These are phyloP conservation scores for Stenogyne calaminthoides DNA, from an alignment of 305 asterid genomes.

Conservation along the genomic window DNA sequence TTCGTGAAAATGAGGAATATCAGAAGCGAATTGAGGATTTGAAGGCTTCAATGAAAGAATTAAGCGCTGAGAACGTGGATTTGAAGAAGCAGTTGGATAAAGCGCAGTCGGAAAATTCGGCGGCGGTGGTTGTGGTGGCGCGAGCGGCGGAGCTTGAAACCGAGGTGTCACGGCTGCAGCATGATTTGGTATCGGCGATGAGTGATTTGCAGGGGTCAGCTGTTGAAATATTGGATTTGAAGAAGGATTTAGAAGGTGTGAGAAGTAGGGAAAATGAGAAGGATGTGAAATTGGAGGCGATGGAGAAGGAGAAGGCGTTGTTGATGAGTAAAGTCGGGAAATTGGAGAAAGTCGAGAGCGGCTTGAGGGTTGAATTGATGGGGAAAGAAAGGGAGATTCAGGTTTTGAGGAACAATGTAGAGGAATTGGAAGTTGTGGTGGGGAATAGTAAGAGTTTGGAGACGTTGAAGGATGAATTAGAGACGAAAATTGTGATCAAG, in stretches of 20 bases:
- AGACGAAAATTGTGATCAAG: constrained; percentile 42
- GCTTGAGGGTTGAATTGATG: constrained; percentile 43
- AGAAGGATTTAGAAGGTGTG: constrained; percentile 45
- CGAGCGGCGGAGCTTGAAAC: constrained; percentile 71
- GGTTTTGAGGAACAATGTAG: constrained; percentile 43
- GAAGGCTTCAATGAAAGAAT: constrained; percentile 39
- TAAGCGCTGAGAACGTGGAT: constrained; percentile 39
- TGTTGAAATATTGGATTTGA: constrained; percentile 44
- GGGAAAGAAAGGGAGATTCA: constrained; percentile 50
- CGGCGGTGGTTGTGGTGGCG: constrained; percentile 48
- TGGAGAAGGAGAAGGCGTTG: constrained; percentile 53
- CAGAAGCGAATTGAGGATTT: constrained; percentile 47
- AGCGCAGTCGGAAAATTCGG: constrained; percentile 37
- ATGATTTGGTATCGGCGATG: too few relatives aligned
- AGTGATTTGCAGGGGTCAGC: constrained; percentile 53
- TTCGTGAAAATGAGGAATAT: constrained; percentile 42
- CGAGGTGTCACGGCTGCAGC: constrained; percentile 59
- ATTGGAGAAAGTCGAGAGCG: constrained; percentile 32
- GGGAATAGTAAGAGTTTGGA: constrained; percentile 37
- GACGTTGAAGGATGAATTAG: constrained; percentile 45
- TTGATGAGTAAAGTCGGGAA: constrained; percentile 43
- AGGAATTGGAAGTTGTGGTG: constrained; percentile 46
- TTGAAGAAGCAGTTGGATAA: constrained; percentile 42
- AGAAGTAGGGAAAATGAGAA: constrained; percentile 47
- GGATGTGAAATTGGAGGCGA: constrained; percentile 42